Percentiles rank a stretch among this genome's conserved stretches.
These are phyloP conservation scores for Cryphonectria radicalis DNA, from an alignment of 2,329 filamentous ascomycete species.

Conservation along the genomic window DNA sequence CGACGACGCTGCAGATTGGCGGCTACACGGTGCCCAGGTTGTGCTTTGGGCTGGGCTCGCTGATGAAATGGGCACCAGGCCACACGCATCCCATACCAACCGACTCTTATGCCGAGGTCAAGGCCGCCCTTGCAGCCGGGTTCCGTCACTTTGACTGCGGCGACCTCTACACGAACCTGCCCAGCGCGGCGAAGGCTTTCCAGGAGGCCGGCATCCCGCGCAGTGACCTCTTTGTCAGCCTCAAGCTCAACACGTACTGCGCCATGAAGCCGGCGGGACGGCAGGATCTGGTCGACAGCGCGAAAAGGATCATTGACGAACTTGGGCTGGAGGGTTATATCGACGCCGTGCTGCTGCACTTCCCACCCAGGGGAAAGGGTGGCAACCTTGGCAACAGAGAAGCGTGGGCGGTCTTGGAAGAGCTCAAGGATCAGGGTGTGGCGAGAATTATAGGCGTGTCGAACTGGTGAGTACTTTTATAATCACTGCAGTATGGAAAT, in stretches of 20 bases:
- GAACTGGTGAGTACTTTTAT: slow-evolving; percentile 10
- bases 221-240: slow-evolving; percentile 10
- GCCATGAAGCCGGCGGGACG: slow-evolving; percentile 9
- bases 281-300: slow-evolving; percentile 5
- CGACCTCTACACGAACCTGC: slow-evolving; percentile 17
- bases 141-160: slow-evolving; percentile 18
- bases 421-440: slow-evolving; percentile 11
- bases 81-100: slow-evolving; percentile 16
- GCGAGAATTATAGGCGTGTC: slow-evolving; percentile 17
- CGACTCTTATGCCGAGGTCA: slow-evolving; percentile 15
- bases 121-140: slow-evolving; percentile 5
- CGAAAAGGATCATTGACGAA: neutral
- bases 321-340: slow-evolving; percentile 7
- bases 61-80: slow-evolving; percentile 14
- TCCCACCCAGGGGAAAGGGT: slow-evolving; percentile 7
- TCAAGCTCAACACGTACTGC: slow-evolving; percentile 19
- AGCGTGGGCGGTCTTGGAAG: slow-evolving; percentile 13
- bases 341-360: slow-evolving; percentile 8
- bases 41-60: slow-evolving; percentile 20
- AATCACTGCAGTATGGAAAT: too few species aligned
- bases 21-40: slow-evolving; percentile 1
- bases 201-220: slow-evolving; percentile 1
- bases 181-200: slow-evolving; percentile 7
- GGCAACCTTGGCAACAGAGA: slow-evolving; percentile 10
- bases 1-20: slow-evolving; percentile 6